phyloP scores from a whole-genome alignment of 2,329 filamentous ascomycete genomes.

The Fusarium transvaalense region DNA sequence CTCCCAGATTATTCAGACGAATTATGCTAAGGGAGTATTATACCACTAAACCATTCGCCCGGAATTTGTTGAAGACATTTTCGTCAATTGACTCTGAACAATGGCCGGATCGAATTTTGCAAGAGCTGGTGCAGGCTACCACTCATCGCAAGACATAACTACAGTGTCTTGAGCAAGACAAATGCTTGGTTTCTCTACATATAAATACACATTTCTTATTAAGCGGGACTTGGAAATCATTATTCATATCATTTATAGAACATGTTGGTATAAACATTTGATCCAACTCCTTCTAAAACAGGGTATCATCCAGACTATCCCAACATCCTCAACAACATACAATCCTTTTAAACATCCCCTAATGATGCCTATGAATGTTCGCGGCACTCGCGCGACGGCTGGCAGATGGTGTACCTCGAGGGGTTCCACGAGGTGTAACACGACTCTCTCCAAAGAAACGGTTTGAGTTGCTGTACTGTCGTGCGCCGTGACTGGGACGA shows the following conservation, averaged over 20 bases:
- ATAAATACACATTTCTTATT: too few relatives aligned
- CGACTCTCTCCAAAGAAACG: slow-evolving; percentile 59
- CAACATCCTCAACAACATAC: neutral
- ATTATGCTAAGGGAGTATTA: slow-evolving; percentile 5
- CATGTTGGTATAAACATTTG: neutral
- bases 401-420: slow-evolving; percentile 54
- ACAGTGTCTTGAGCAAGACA: too few relatives aligned
- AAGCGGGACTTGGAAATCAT: neutral
- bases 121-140: too few relatives aligned
- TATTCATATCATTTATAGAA: neutral
- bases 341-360: neutral
- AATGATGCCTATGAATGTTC: slow-evolving; percentile 6
- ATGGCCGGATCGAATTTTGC: neutral
- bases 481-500: slow-evolving; percentile 36
- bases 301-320: slow-evolving; percentile 15
- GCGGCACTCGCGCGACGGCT: slow-evolving; percentile 46
- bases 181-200: too few relatives aligned
- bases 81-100: neutral
- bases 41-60: slow-evolving; percentile 6
- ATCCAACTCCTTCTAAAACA: neutral
- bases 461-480: slow-evolving; percentile 55
- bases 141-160: too few relatives aligned
- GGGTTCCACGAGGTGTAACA: slow-evolving; percentile 56
- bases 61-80: neutral
- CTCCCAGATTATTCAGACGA: slow-evolving; percentile 3